Evolutionary conservation across 1,284 basidiomycete genomes (phyloP), one percentile per base, ranked within the genome.

Genomic region (Austroboletus niveus): DNA sequence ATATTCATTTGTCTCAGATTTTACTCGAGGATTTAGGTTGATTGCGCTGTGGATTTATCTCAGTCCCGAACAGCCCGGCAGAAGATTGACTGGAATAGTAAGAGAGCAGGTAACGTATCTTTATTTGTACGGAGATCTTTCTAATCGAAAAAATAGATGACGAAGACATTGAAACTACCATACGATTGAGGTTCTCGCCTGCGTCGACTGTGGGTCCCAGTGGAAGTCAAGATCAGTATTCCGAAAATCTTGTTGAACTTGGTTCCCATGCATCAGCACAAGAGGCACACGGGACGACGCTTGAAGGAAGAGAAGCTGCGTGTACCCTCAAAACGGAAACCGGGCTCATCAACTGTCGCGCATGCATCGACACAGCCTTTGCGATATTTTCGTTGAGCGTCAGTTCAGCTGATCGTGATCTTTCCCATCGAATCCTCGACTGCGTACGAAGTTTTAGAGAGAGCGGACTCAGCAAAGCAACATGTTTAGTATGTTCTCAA

Each of bases 11-110:
- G 32, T 5, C 31, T 20, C 10, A 27, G 17, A 9, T 22, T 43
- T 49, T 14, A 53, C 29, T 30, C 17, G 20, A 39, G 11, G 2
- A 24, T 38, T 15, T 34, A 90, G 87, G 74, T 88, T 29, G 79
- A 85, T 45, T 83, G 91, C 57, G 73, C 73, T 42, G 68, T 92
- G 27, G 87, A 92, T 58, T 81, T 81, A 2, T 72, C 78, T n/a
- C 76, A 78, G 51, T 74, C 82, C 6, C 79, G 75, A 57, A 68
- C 71, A 17, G 78, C 78, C 24, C 78, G 85, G 9, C 60, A 71
- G 12, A 69, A 65, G 12, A 70, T 91, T 30, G 86, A 91, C 62
- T 87, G 87, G 83, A 88, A 92, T 58, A 92, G 89, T 69, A 90
- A 90, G 74, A 90, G 87, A 75, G 85, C 88, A 58, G 87, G 89